phyloP scores from a whole-genome alignment of 2,329 filamentous ascomycete species.

The Macroventuria anomochaeta region DNA sequence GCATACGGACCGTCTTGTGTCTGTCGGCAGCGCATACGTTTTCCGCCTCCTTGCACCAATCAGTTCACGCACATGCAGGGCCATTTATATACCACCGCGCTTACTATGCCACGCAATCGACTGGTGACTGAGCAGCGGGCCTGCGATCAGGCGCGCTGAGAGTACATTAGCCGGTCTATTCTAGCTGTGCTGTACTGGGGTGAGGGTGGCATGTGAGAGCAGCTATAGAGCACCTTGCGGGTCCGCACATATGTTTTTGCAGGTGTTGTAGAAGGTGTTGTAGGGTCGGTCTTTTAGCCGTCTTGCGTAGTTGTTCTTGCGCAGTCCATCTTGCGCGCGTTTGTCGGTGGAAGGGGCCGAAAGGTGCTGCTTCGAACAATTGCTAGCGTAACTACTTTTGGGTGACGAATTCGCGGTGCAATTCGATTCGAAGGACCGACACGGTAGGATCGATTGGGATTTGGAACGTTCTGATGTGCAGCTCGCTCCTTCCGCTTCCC shows the following conservation, averaged over 20 bases:
- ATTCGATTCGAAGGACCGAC: background rate
- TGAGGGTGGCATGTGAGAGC: no score
- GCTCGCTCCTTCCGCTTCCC: conserved; percentile 13
- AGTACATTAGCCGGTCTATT: background rate
- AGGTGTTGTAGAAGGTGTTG: no score
- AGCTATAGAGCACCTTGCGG: no score
- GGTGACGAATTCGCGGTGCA: background rate
- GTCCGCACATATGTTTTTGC: no score
- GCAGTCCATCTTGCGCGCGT: background rate
- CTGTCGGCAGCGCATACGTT: no score
- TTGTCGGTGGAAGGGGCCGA: background rate
- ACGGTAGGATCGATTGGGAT: conserved; percentile 8
- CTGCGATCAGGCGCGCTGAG: conserved; percentile 1
- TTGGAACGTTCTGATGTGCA: conserved; percentile 9
- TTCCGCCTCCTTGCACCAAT: background rate
- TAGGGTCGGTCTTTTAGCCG: no score
- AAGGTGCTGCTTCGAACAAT: background rate
- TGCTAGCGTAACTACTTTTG: background rate
- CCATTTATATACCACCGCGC: background rate
- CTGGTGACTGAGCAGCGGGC: background rate
- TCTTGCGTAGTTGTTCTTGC: no score
- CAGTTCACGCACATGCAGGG: background rate
- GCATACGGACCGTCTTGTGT: background rate
- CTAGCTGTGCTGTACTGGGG: background rate
- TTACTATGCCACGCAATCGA: background rate